Base-by-base conservation (phyloP, 2,329 filamentous ascomycete species). In the Colletotrichum sp. region DNA sequence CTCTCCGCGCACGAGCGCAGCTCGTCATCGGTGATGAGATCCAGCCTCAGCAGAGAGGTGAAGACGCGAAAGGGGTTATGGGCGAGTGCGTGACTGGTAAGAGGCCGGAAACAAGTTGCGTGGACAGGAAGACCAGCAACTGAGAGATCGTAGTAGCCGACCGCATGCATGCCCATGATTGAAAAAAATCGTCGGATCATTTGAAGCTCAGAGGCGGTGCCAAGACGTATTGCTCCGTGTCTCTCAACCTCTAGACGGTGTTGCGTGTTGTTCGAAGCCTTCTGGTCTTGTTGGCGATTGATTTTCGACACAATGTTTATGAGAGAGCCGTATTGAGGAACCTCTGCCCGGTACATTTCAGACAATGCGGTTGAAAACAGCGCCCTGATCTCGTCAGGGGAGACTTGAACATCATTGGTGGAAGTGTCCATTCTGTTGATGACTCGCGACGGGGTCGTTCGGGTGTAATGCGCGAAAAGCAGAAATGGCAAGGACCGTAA, bases 101-200 rank as follows among this genome's bases (percentile, higher is more conserved):
- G 80, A 1, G 88, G 87, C 3, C 89, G 85, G 75, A 90, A 90
- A 6, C 85, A 87, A 0, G 88, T 90, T 2, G 88, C 88, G 67
- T 90, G 88, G 79, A 90, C 84, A 0, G 88, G 89, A 16, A 90
- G 82, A 0, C 85, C 85, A 3, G 86, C 88, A 0, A 84, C 78
- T 2, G 84, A 84, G 0, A 90, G 83, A 71, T 90, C 88, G 76
- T 90, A 90, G 78, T 90, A 90, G 1, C 88, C 88, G 0, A 90
- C 87, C 0, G 89, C 84, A 24, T 85, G 78, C 84, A 90, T 86
- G 8, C 85, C 87, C 75, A 90, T 80, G 5, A 89, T 72, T 0
- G 82, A 81, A 73, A 90, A 89, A 24, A 90, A 78, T 12, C 87
- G 84, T 1, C 82, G 69, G 43, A 89, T 84, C 3, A 82, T 86